Evolutionary conservation across 805 yeast species (phyloP), one percentile per base, ranked within the genome.

Genomic region (Metschnikowia kunwiensis): DNA sequence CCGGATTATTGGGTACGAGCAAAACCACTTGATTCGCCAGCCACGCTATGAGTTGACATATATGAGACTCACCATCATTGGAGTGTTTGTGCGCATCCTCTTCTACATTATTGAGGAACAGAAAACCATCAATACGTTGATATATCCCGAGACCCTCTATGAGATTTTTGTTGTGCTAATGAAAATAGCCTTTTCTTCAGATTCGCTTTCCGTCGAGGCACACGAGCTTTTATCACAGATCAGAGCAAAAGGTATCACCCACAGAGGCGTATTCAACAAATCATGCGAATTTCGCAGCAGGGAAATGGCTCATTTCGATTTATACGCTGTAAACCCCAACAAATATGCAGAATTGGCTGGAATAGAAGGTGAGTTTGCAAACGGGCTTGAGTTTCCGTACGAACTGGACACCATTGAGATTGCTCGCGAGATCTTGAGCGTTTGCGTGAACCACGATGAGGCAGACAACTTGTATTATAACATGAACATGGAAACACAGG

Each of bases 381-480:
- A 80, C 50, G 86, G 86, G 1, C 53, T 78, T 10, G 86, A 80
- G 50, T 70, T 78, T 41, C 73, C 77, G 5, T 81, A 79, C 50
- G 80, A 76, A 38, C 74, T 68, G 38, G 79, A 75, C 39, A 76
- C 78, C 3, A 76, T 82, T 24, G 86, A 80, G 43, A 62, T 81
- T 51, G 81, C 94, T 0, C 67, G 86, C 43, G 85, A 80, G 44
- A 72, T 86, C 13, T 62, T 87, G 36, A 86, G 80, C 40, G 69
- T 72, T 18, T 77, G 80, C 41, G 74, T 80, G 8, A 82, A 86
- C 4, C 80, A 80, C 50, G 88, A 83, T 45, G 94, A 85, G 48
- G 86, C 87, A 1, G 95, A 87, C 57, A 75, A 78, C 35, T 61
- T 86, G 43, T 85, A 77, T 54, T 62, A 74, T 40, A 77, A 85